These are phyloP conservation scores for Termitomyces sp. DNA, from an alignment of 768 basidiomycete species.

Conservation along the genomic window DNA sequence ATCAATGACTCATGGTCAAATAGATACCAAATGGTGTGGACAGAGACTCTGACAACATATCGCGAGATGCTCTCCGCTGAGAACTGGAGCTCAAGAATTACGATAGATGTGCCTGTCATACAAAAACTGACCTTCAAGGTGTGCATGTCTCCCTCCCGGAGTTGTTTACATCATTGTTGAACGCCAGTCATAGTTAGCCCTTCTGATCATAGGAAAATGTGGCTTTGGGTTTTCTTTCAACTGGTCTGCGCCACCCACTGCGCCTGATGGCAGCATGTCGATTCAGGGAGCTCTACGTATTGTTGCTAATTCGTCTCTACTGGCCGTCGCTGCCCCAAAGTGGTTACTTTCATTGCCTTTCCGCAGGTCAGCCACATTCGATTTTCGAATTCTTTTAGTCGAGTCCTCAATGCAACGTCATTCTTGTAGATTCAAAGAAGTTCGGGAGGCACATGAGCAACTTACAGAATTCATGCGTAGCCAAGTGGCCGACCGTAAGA, in stretches of 20 bases:
- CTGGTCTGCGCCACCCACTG: slow-evolving; percentile 33
- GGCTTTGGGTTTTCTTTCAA: slow-evolving; percentile 41
- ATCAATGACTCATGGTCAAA: neutral
- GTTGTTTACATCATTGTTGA: neutral
- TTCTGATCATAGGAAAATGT: slow-evolving; percentile 38
- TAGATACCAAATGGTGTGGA: slow-evolving; percentile 32
- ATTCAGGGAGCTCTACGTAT: slow-evolving; percentile 32
- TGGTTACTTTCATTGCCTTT: slow-evolving; percentile 34
- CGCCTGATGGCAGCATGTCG: slow-evolving; percentile 31
- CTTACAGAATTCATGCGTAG: slow-evolving; percentile 32
- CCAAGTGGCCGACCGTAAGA: slow-evolving; percentile 29
- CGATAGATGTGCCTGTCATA: slow-evolving; percentile 18
- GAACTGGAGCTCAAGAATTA: slow-evolving; percentile 19
- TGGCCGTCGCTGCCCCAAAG: slow-evolving; percentile 25
- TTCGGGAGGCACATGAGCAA: slow-evolving; percentile 24
- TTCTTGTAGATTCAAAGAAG: slow-evolving; percentile 20
- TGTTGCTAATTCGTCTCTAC: slow-evolving; percentile 23
- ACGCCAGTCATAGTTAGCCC: slow-evolving; percentile 26
- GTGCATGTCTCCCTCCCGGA: neutral
- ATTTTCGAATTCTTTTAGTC: neutral
- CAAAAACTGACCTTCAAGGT: slow-evolving; percentile 28
- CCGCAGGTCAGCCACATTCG: slow-evolving; percentile 20
- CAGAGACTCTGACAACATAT: slow-evolving; percentile 24
- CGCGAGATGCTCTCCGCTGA: slow-evolving; percentile 27
- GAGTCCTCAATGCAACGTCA: neutral